These are phyloP conservation scores for Flaveria floridana DNA, from an alignment of 140 eudicot species.

Conservation along the genomic window DNA sequence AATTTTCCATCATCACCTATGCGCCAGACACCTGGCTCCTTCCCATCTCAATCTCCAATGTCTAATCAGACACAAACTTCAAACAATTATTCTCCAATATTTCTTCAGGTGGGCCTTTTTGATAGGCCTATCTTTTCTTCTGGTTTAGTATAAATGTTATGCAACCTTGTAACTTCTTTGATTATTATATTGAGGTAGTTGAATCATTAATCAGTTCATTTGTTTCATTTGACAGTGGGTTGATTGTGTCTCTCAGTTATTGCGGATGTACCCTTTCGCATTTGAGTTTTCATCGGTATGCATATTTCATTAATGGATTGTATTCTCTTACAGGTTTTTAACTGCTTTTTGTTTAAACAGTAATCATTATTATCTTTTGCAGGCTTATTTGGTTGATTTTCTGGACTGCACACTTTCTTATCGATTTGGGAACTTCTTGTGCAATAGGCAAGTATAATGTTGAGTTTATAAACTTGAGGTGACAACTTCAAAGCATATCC, in stretches of 20 bases:
- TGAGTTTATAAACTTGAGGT: slow-evolving; percentile 4
- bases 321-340: neutral
- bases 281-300: slow-evolving; percentile 96
- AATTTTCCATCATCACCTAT: slow-evolving; percentile 76
- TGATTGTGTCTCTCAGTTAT: slow-evolving; percentile 86
- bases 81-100: slow-evolving; percentile 76
- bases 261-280: slow-evolving; percentile 93
- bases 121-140: neutral
- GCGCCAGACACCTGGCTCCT: slow-evolving; percentile 74
- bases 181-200: neutral
- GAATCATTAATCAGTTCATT: neutral
- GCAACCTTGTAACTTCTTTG: neutral
- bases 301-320: slow-evolving; percentile 23
- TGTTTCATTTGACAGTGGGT: slow-evolving; percentile 66
- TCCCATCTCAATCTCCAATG: slow-evolving; percentile 51
- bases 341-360: slow-evolving; percentile 20
- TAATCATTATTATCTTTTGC: slow-evolving; percentile 30
- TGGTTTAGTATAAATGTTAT: neutral
- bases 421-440: slow-evolving; percentile 96
- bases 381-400: slow-evolving; percentile 90
- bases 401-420: slow-evolving; percentile 77
- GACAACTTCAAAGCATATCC: neutral
- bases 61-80: slow-evolving; percentile 62
- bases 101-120: slow-evolving; percentile 64
- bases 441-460: slow-evolving; percentile 63